Percentiles rank a stretch among this genome's conserved stretches.
These are phyloP conservation scores for Calonectria leucothoes DNA, from an alignment of 2,329 filamentous ascomycete genomes.

Conservation along the genomic window DNA sequence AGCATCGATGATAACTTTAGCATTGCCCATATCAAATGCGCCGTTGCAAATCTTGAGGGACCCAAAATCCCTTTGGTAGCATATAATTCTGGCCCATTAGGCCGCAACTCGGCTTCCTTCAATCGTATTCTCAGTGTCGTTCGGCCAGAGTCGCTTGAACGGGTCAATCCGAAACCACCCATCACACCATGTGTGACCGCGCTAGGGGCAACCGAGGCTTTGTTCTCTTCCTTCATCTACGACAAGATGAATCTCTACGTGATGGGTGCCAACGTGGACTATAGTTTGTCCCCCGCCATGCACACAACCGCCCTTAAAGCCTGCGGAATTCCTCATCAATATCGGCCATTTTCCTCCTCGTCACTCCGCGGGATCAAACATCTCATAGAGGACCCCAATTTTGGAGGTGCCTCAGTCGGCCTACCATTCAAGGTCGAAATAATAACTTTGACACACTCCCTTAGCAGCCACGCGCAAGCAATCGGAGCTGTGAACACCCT, in stretches of 20 bases:
- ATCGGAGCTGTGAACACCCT: slow-evolving; percentile 84
- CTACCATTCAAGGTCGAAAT: slow-evolving; percentile 82
- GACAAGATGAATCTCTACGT: slow-evolving; percentile 80
- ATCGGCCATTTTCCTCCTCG: slow-evolving; percentile 71
- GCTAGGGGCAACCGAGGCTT: slow-evolving; percentile 70
- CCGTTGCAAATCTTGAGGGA: slow-evolving; percentile 55
- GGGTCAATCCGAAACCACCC: slow-evolving; percentile 36
- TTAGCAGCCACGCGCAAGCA: slow-evolving; percentile 78
- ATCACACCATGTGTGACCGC: slow-evolving; percentile 62
- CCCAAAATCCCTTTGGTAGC: slow-evolving; percentile 66
- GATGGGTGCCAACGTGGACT: slow-evolving; percentile 77
- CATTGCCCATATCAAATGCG: slow-evolving; percentile 65
- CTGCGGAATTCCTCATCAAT: slow-evolving; percentile 77
- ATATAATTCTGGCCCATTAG: slow-evolving; percentile 73
- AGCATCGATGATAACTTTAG: slow-evolving; percentile 73
- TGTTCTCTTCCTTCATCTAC: slow-evolving; percentile 74
- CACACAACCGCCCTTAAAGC: slow-evolving; percentile 76
- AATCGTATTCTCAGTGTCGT: slow-evolving; percentile 74
- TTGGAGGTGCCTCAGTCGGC: slow-evolving; percentile 78
- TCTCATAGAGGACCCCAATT: slow-evolving; percentile 72
- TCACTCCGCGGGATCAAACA: slow-evolving; percentile 72
- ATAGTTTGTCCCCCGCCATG: slow-evolving; percentile 82
- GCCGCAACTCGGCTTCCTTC: slow-evolving; percentile 73
- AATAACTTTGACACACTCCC: slow-evolving; percentile 74
- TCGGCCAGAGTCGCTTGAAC: slow-evolving; percentile 53